Evolutionary conservation across 345 rosid species (phyloP), one percentile per base, ranked within the genome.

Genomic region (Populus alba): DNA sequence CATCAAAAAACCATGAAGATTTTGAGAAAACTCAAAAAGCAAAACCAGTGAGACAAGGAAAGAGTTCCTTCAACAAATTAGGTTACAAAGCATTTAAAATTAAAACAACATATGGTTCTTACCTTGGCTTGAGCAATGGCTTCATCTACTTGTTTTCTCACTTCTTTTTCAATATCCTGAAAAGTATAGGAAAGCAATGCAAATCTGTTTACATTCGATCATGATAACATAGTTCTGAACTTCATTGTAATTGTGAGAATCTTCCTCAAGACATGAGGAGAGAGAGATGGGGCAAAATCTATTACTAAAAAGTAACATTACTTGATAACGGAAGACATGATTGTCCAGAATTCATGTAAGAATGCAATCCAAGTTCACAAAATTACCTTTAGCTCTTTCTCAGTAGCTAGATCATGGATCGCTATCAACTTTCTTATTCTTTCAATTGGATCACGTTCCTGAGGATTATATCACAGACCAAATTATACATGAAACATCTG

Each of bases 41-140:
- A 5, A 9, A 37, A 25, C 22, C 7, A 15, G 31, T 15, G 25
- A 47, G 57, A 25, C 7, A 71, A 1, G 7, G 63, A 17, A 66
- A 41, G 71, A 18, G 45, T 70, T 61, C 31, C 55, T 51, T 37
- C 57, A 78, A 66, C 29, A 20, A 45, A 51, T 23, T 18, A 47
- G 66, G 23, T 49, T 17, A 17, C 29, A 25, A 38, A 66, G 10
- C 55, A 66, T 20, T 39, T 11, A 55, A 25, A 55, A 66, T 43
- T 43, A 33, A 35, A 38, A 47, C 8, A 51, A 9, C 18, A 11
- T 11, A 77, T 22, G 18, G 59, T 72, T n/a, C 83, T 77, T 81
- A 91, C 99, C 97, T 96, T 96, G 63, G 99, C 99, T 90, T 92
- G 87, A 55, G 97, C 97, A 85, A 96, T 92, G 78, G 99, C 97